A percentile compares a stretch with the other conserved stretches of the same genome.
These are phyloP conservation scores for Nosema muscidifuracis DNA, from an alignment of 371 early-diverging fungal species.

Conservation along the genomic window DNA sequence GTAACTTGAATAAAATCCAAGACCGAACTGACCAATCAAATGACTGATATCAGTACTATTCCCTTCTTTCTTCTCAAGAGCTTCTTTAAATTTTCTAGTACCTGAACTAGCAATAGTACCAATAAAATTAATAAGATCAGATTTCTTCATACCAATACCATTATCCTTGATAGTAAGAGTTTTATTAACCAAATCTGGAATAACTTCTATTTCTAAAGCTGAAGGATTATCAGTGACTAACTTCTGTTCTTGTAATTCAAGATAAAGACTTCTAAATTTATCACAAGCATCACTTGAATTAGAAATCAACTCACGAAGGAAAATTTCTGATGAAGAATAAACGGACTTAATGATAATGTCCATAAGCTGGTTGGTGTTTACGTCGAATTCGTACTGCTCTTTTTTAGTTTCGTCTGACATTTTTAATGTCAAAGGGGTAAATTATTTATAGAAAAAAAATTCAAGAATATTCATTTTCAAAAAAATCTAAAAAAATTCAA, in stretches of 20 bases:
- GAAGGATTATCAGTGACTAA: constrained; percentile 68
- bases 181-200: constrained; percentile 67
- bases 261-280: constrained; percentile 73
- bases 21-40: constrained; percentile 95
- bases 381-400: constrained; percentile 58
- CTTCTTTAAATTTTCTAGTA: constrained; percentile 85
- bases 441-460: constrained; percentile 11
- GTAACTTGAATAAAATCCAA: constrained; percentile 93
- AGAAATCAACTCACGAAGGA: constrained; percentile 82
- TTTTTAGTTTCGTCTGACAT: constrained; percentile 14
- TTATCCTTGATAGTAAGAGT: constrained; percentile 75
- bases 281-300: constrained; percentile 88
- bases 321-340: constrained; percentile 83
- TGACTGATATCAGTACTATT: constrained; percentile 67
- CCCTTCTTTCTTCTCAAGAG: constrained; percentile 66
- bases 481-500: no score
- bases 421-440: background rate
- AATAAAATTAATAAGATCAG: constrained; percentile 82
- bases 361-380: constrained; percentile 67
- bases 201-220: constrained; percentile 74
- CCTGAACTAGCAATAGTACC: constrained; percentile 90
- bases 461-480: no score
- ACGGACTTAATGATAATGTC: constrained; percentile 78
- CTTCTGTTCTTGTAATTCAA: constrained; percentile 71
- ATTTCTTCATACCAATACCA: constrained; percentile 94